Evolutionary conservation across 2,329 filamentous ascomycete genomes (phyloP).

Genomic region (Salinomyces thailandicus): DNA sequence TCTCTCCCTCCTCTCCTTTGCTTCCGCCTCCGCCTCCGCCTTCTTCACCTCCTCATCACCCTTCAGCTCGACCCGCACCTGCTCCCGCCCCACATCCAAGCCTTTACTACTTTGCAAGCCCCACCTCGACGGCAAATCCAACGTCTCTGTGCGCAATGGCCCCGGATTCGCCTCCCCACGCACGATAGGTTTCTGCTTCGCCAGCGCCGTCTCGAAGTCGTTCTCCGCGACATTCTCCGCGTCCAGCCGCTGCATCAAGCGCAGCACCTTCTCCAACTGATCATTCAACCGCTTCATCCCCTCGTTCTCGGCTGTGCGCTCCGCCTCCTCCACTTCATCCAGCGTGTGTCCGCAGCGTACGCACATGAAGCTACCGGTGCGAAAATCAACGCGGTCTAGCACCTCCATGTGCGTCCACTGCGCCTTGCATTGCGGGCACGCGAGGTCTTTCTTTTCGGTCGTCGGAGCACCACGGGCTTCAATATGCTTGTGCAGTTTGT

Average conservation of each 20-base stretch:
- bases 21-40: conserved; percentile 23
- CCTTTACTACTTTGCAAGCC: conserved; percentile 25
- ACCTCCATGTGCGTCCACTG: conserved; percentile 89
- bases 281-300: conserved; percentile 65
- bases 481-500: conserved; percentile 77
- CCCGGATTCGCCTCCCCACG: conserved; percentile 59
- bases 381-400: conserved; percentile 59
- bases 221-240: conserved; percentile 61
- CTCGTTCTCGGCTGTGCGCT: conserved; percentile 44
- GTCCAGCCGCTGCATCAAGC: conserved; percentile 67
- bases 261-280: conserved; percentile 68
- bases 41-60: conserved; percentile 26
- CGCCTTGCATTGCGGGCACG: conserved; percentile 67
- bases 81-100: conserved; percentile 25
- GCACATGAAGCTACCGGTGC: conserved; percentile 57
- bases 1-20: conserved; percentile 19
- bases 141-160: conserved; percentile 26
- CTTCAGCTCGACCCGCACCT: conserved; percentile 26
- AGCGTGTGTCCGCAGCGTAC: conserved; percentile 62
- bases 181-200: conserved; percentile 52
- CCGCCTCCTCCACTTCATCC: conserved; percentile 51
- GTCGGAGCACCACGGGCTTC: conserved; percentile 72
- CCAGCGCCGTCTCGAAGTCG: conserved; percentile 59
- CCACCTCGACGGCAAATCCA: conserved; percentile 22
- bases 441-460: conserved; percentile 80